Evolutionary conservation across 768 basidiomycete species (phyloP), one percentile per base, ranked within the genome.

Genomic region (Rhizopogon sp.): DNA sequence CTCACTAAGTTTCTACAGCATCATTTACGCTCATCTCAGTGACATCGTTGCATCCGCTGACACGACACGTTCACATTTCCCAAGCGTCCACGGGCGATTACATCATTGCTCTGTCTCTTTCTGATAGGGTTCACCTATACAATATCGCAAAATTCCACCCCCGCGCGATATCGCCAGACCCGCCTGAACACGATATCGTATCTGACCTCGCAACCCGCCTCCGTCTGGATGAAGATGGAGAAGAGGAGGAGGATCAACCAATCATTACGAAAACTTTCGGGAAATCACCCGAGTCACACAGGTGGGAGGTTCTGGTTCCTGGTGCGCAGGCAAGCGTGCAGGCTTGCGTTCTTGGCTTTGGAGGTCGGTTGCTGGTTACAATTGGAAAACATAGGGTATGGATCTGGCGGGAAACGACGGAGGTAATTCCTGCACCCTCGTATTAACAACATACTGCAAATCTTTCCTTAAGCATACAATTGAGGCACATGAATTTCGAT

Each of bases 1-100:
- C 54, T 66, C 29, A 63, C 39, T 28, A 17, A 1, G 9, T 57
- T 22, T 47, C 35, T 49, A 46, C 52, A 89, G 87, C 80, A 44
- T 88, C 87, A 0, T 88, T 87, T 71, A 85, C 82, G 55, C 59
- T 87, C 16, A 66, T 87, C 16, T 78, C 86, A 0, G 73, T 74
- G 5, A 72, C 73, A 53, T 68, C 74, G 16, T 76, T 83, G 57
- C 76, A 76, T 8, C 64, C 69, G 51, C 64, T 67, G 3, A 62
- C 64, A 33, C 67, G 58, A 3, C 66, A 66, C 20, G 60, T 82
- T 33, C 72, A 77, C 47, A 54, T 83, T 13, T 77, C 72, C 53
- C 72, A 78, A 39, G 74, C 76, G 3, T 66, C 69, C 16, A 70
- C 59, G 16, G 76, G 80, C 56, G 80, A 84, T 58, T 84, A 83